Percentiles rank a stretch among this genome's conserved stretches.
Evolutionary conservation across 257 asterid genomes (phyloP).

Genomic region (Rhazya stricta): DNA sequence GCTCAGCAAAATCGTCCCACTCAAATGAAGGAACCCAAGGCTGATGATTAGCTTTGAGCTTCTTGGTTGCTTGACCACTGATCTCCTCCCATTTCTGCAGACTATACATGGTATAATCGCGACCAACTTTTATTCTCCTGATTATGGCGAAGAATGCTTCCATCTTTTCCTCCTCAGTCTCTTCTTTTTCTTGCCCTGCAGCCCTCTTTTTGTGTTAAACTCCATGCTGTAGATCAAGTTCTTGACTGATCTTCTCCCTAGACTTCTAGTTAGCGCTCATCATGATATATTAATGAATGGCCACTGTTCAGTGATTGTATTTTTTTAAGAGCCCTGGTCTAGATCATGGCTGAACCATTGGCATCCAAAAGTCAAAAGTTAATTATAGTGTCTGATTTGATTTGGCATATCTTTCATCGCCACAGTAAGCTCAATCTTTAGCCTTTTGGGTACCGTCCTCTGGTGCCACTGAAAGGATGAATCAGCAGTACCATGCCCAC

Average conservation of each 20-base stretch:
- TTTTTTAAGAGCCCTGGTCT: not conserved
- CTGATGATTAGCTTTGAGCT: not conserved
- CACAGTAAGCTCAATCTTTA: not conserved
- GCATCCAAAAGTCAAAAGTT: not conserved
- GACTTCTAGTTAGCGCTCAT: not conserved
- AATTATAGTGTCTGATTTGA: not conserved
- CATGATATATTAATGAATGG: not conserved
- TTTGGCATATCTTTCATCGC: not conserved
- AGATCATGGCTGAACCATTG: not conserved
- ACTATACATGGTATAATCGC: not conserved
- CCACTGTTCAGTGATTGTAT: not conserved
- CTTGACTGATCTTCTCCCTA: not conserved
- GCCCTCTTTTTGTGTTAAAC: not conserved
- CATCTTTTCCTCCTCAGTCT: not conserved
- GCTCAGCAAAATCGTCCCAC: not conserved
- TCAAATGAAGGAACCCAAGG: not conserved
- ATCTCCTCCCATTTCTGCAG: not conserved
- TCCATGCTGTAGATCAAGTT: slow-evolving; percentile 4
- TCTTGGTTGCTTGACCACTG: not conserved
- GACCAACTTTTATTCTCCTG: not conserved
- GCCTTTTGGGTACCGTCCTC: not conserved
- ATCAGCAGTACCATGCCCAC: not conserved
- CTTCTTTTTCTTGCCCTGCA: not conserved
- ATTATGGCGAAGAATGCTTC: not conserved
- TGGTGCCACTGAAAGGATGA: not conserved